Conservation (phyloP, 192 early-diverging fungal genomes). For the Fimicolochytrium jonesii region DNA sequence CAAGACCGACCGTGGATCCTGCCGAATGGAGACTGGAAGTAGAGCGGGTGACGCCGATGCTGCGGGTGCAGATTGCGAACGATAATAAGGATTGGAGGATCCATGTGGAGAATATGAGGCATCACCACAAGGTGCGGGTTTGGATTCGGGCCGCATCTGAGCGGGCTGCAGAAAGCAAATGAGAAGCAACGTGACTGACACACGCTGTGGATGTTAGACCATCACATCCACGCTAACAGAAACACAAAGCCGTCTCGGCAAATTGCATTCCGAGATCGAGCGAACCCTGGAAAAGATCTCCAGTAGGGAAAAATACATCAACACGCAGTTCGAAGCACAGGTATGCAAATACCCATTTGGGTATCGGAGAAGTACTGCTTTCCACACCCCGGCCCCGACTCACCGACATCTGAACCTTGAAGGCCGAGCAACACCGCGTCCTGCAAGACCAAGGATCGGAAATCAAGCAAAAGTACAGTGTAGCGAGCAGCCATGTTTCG, state of each 20-base stretch:
- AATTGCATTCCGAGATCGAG: constrained; percentile 47
- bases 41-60: constrained; percentile 50
- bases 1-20: constrained; percentile 28
- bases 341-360: too few relatives aligned
- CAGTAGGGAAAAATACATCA: constrained; percentile 59
- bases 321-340: constrained; percentile 54
- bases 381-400: background rate
- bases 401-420: background rate
- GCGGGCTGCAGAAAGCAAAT: too few relatives aligned
- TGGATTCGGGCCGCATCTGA: background rate
- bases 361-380: too few relatives aligned
- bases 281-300: constrained; percentile 53
- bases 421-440: constrained; percentile 48
- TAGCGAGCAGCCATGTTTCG: constrained; percentile 42
- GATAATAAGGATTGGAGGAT: constrained; percentile 62
- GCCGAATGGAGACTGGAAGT: constrained; percentile 54
- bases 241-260: constrained; percentile 37
- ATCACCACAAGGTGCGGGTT: constrained; percentile 37
- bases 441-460: constrained; percentile 49
- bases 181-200: too few relatives aligned
- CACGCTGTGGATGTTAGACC: too few relatives aligned
- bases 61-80: constrained; percentile 50
- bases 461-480: constrained; percentile 52
- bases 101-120: constrained; percentile 52
- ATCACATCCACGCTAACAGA: constrained; percentile 35